Evolutionary conservation across 1,139 yeast species (phyloP).

Genomic region (Scheffersomyces parashehatae): DNA sequence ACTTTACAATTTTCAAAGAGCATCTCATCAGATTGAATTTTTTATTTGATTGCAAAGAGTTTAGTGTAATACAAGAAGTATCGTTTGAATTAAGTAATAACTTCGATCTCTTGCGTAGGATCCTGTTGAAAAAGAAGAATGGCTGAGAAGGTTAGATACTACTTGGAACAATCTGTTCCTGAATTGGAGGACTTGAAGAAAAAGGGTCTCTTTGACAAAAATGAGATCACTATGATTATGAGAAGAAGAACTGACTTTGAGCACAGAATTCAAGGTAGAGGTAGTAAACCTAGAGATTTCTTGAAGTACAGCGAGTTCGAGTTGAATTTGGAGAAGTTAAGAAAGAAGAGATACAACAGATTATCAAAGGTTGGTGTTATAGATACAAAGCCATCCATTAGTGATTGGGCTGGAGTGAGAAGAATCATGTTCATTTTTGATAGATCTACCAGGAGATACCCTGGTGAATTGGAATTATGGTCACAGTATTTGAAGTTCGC

Average conservation of each 20-base stretch:
- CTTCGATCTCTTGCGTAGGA: too few species aligned
- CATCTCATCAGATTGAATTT: constrained; percentile 1
- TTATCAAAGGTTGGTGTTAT: constrained; percentile 53
- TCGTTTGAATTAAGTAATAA: too few species aligned
- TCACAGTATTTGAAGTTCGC: constrained; percentile 72
- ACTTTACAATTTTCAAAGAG: not conserved
- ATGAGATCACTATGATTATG: constrained; percentile 84
- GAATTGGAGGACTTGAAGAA: constrained; percentile 86
- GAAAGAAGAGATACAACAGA: constrained; percentile 70
- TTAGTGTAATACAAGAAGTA: too few species aligned
- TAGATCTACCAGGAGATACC: constrained; percentile 78
- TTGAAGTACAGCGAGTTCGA: constrained; percentile 82
- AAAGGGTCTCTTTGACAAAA: constrained; percentile 76
- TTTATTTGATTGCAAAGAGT: too few species aligned
- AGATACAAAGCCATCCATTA: constrained; percentile 58
- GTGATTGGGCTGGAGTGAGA: constrained; percentile 87
- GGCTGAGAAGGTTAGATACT: constrained; percentile 78
- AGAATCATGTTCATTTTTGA: constrained; percentile 83
- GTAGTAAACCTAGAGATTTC: constrained; percentile 77
- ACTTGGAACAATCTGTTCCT: constrained; percentile 82
- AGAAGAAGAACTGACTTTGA: constrained; percentile 94
- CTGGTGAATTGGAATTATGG: constrained; percentile 81
- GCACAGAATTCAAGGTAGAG: constrained; percentile 84
- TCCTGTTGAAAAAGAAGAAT: constrained; percentile 24
- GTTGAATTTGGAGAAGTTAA: constrained; percentile 71